These are phyloP conservation scores for Rhodotorula babjevae DNA, from an alignment of 768 basidiomycete genomes.

Conservation along the genomic window DNA sequence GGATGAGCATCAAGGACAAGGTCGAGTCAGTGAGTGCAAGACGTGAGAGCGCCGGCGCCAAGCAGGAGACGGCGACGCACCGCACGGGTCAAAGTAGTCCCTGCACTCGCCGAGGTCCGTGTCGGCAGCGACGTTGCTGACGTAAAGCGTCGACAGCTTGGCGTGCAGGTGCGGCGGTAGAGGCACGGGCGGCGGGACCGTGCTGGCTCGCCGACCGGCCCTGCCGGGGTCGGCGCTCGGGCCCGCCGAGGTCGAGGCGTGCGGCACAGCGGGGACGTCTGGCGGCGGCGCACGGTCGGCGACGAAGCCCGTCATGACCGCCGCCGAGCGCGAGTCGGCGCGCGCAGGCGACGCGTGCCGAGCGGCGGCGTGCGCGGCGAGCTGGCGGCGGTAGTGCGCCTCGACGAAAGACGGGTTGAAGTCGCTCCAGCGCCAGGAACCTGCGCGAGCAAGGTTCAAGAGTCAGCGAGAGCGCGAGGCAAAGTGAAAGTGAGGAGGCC, in stretches of 20 bases:
- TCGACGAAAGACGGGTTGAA: conserved; percentile 11
- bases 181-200: background rate
- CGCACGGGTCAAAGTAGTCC: conserved; percentile 13
- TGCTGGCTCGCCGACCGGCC: too few relatives aligned
- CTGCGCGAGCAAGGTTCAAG: too few relatives aligned
- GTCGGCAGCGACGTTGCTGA: background rate
- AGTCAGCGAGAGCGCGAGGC: too few relatives aligned
- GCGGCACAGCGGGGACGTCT: too few relatives aligned
- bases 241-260: too few relatives aligned
- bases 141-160: background rate
- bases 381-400: background rate
- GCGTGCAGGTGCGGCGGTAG: background rate
- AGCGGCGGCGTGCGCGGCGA: background rate
- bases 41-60: too few relatives aligned
- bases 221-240: too few relatives aligned
- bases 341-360: too few relatives aligned
- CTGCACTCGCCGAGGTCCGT: background rate
- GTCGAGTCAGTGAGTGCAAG: background rate
- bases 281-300: too few relatives aligned
- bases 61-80: background rate
- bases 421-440: background rate
- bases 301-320: too few relatives aligned
- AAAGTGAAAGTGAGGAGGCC: background rate
- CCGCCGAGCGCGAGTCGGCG: too few relatives aligned
- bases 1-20: background rate